Base-by-base conservation (phyloP, 106 monocot species). In the Dioscorea zingiberensis region DNA sequence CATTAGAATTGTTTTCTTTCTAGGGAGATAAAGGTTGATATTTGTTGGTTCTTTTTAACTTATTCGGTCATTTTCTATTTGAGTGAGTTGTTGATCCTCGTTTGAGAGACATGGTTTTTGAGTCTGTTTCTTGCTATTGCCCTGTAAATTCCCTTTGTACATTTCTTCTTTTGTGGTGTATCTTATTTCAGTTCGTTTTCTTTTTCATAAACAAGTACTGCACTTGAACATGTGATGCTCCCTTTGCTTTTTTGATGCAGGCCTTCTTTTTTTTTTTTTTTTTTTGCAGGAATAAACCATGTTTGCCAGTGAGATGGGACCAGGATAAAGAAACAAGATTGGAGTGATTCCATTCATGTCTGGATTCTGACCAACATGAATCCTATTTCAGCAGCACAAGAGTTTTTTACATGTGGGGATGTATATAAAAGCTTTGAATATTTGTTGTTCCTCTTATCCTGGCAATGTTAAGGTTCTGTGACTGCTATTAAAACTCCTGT, bases 51-150 rank as follows among this genome's bases (percentile, higher is more conserved):
- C 29, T 32, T 68, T 74, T 56, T 71, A 61, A 12, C 17, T 19
- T 71, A 25, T 27, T 27, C 56, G 44, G 32, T 71, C 73, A 62
- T 59, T 15, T 22, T 65, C 15, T 67, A 66, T 26, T 69, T 59
- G 48, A 77, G 30, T 63, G 54, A 59, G 69, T 76, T 76, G 71
- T 45, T 73, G 21, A 1, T 67, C 55, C 57, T 63, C 54, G 44
- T 83, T 78, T 78, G 67, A 56, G 69, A 72, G 44, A 58, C 65
- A 47, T 29, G 57, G 73, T 28, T 66, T 23, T 71, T 81, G 67
- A 44, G 23, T 21, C 4, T 51, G 19, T 4, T 54, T 21, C 27
- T 69, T 25, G 10, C 44, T 55, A 29, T 44, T 15, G 25, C 54
- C 25, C 54, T 78, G 73, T 73, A 73, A 63, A 62, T 71, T 64